Conservation (phyloP, 306 rosid species). For the Cicer bijugum region DNA sequence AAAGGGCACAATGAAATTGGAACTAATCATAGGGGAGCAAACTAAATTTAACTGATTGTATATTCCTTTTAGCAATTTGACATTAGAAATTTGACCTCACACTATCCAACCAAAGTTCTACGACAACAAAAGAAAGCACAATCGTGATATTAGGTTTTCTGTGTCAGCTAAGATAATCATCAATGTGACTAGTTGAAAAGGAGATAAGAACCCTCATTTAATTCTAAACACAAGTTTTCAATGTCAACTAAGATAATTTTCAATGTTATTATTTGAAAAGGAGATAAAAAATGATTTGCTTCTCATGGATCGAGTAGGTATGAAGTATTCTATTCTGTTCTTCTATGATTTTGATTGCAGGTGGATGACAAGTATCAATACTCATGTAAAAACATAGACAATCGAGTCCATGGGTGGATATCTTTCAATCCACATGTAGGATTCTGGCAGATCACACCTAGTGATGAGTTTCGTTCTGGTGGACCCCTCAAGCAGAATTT, state of each 20-base stretch:
- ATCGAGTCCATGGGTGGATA: conserved; percentile 88
- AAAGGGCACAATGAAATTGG: no score
- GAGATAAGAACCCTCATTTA: no score
- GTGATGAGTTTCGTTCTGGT: conserved; percentile 81
- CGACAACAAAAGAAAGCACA: no score
- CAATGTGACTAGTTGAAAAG: no score
- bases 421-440: conserved; percentile 67
- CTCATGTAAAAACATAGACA: conserved; percentile 70
- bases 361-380: conserved; percentile 97
- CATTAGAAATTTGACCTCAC: no score
- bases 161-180: no score
- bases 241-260: neutral
- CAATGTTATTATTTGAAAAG: conserved; percentile 21
- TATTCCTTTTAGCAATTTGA: no score
- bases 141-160: no score
- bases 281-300: conserved; percentile 24
- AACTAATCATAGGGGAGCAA: no score
- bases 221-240: neutral
- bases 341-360: conserved; percentile 52
- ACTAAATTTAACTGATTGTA: no score
- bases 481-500: conserved; percentile 86
- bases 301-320: conserved; percentile 16
- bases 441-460: conserved; percentile 82
- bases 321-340: conserved; percentile 37
- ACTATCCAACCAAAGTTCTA: no score